Evolutionary conservation across 176 grass and related monocot genomes (phyloP).

Genomic region (Neostapfia colusana): DNA sequence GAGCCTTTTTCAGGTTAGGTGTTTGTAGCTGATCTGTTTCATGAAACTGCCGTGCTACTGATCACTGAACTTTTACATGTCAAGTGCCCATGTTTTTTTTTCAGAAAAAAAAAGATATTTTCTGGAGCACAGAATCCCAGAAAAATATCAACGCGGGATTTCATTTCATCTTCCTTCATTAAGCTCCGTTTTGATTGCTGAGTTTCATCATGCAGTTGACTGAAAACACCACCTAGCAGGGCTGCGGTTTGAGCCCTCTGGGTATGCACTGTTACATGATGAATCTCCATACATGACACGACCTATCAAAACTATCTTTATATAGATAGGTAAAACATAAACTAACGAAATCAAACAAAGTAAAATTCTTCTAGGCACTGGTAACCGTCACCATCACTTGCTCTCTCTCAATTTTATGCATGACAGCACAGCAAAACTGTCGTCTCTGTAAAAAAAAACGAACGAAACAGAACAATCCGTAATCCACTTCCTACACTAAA

Average conservation of each 20-base stretch:
- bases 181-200: background rate
- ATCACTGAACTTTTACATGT: background rate
- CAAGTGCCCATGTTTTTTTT: background rate
- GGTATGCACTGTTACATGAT: background rate
- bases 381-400: too few species aligned
- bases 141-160: background rate
- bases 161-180: background rate
- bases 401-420: too few species aligned
- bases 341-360: background rate
- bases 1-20: background rate
- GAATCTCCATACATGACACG: background rate
- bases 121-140: background rate
- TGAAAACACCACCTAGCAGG: background rate
- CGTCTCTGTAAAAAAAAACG: background rate
- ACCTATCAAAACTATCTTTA: background rate
- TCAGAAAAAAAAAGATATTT: background rate
- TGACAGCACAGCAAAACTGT: too few species aligned
- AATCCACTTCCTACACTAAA: background rate
- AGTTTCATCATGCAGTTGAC: background rate
- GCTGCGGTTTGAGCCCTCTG: background rate
- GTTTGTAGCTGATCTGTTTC: background rate
- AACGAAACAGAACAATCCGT: background rate
- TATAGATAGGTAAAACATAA: background rate
- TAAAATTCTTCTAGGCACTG: background rate
- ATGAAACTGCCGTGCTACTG: background rate